Evolutionary conservation across 2,329 filamentous ascomycete species (phyloP).

Genomic region (Fusarium sp.): DNA sequence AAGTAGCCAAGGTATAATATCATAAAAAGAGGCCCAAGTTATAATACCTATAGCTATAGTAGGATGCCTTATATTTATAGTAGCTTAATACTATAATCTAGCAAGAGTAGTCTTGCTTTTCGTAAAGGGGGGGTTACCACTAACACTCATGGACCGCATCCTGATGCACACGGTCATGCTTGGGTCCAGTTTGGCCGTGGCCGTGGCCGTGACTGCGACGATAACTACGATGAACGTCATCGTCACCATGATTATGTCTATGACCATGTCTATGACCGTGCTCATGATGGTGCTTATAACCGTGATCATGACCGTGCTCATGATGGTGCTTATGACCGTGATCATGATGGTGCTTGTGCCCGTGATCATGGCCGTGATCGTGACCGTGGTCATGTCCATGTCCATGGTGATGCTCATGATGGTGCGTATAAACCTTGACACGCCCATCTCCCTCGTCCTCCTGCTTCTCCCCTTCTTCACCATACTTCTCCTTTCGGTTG

Average conservation of each 20-base stretch:
- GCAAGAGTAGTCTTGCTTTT: no score
- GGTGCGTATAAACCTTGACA: constrained; percentile 5
- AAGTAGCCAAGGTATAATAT: no score
- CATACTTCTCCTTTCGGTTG: background rate
- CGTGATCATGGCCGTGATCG: background rate
- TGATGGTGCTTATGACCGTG: background rate
- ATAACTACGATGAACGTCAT: no score
- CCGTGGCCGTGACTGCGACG: constrained; percentile 4
- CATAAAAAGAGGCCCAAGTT: no score
- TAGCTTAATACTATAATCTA: no score
- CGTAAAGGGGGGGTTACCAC: no score
- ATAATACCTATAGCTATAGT: no score
- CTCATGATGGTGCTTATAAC: background rate
- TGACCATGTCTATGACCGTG: background rate
- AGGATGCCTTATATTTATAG: no score
- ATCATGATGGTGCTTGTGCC: constrained; percentile 12
- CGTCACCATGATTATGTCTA: background rate
- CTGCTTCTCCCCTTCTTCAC: background rate
- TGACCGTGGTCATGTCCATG: background rate
- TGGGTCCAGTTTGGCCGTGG: background rate
- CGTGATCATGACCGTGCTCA: background rate
- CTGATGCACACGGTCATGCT: constrained; percentile 7
- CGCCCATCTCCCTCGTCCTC: background rate
- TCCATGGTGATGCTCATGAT: constrained; percentile 17
- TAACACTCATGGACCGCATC: no score